phyloP scores from a whole-genome alignment of 441 rosid genomes.

The Arabidopsis lyrata region DNA sequence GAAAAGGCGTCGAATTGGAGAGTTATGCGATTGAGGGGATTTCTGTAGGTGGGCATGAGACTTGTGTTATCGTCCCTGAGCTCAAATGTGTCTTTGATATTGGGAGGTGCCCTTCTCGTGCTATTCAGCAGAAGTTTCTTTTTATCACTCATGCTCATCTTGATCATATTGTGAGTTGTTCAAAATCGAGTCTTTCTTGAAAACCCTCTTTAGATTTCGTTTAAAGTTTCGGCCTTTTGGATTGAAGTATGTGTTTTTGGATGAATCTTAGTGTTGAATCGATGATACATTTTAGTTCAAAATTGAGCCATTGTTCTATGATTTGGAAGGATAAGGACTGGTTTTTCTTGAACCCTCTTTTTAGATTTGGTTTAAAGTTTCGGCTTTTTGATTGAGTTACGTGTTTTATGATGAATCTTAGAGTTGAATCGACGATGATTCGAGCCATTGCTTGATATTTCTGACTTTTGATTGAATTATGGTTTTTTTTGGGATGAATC shows the following conservation, averaged over 20 bases:
- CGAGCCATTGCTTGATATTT: background rate
- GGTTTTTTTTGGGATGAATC: background rate
- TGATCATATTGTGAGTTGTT: constrained; percentile 75
- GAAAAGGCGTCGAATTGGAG: constrained; percentile 77
- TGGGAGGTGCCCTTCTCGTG: constrained; percentile 86
- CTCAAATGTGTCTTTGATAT: constrained; percentile 92
- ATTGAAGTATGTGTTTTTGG: background rate
- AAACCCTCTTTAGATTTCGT: background rate
- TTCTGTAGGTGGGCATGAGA: constrained; percentile 90
- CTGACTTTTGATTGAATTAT: background rate
- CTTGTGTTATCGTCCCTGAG: constrained; percentile 82
- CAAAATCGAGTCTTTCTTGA: background rate
- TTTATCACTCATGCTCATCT: constrained; percentile 95
- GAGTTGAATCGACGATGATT: background rate
- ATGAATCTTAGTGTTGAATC: background rate
- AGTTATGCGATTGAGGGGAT: constrained; percentile 81
- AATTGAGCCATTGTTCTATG: background rate
- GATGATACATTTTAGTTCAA: background rate
- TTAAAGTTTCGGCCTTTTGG: background rate
- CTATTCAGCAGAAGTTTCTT: constrained; percentile 91
- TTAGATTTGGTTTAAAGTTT: background rate
- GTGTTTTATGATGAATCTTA: background rate
- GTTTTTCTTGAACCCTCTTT: background rate
- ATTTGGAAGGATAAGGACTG: background rate
- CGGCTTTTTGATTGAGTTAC: background rate